Conservation (phyloP, 1,139 yeast genomes). For the Wickerhamomyces sp. region DNA sequence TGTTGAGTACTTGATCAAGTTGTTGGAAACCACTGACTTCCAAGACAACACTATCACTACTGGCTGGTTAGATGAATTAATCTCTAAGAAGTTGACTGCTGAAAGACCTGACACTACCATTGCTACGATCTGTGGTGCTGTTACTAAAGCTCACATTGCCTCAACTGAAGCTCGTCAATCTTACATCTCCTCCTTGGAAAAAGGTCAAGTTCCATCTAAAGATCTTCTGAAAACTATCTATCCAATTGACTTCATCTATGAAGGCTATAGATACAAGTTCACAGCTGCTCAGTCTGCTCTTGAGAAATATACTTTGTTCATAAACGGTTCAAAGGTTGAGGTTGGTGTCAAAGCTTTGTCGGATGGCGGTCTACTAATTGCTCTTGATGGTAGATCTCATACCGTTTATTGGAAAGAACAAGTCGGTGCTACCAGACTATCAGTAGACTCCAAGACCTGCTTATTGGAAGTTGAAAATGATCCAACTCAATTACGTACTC, state of each 20-base stretch:
- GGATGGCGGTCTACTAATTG: slow-evolving; percentile 89
- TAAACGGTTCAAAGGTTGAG: slow-evolving; percentile 87
- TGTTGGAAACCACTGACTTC: slow-evolving; percentile 93
- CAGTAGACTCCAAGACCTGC: slow-evolving; percentile 94
- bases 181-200: slow-evolving; percentile 71
- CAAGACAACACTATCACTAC: slow-evolving; percentile 96
- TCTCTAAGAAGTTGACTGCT: slow-evolving; percentile 87
- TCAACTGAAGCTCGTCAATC: slow-evolving; percentile 67
- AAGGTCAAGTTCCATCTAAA: slow-evolving; percentile 91
- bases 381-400: slow-evolving; percentile 90
- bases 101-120: slow-evolving; percentile 90
- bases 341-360: slow-evolving; percentile 83
- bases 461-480: slow-evolving; percentile 91
- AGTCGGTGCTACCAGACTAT: slow-evolving; percentile 90
- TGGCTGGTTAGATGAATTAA: slow-evolving; percentile 97
- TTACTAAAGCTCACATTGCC: slow-evolving; percentile 83
- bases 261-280: slow-evolving; percentile 87
- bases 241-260: slow-evolving; percentile 93
- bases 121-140: slow-evolving; percentile 97
- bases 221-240: slow-evolving; percentile 77
- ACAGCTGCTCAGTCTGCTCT: slow-evolving; percentile 90
- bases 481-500: slow-evolving; percentile 97
- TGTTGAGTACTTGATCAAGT: slow-evolving; percentile 90
- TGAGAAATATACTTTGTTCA: slow-evolving; percentile 80
- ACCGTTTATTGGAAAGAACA: slow-evolving; percentile 97